Evolutionary conservation across 208 protist genomes (phyloP), one percentile per base, ranked within the genome.

Genomic region (Leishmania martiniquensis): DNA sequence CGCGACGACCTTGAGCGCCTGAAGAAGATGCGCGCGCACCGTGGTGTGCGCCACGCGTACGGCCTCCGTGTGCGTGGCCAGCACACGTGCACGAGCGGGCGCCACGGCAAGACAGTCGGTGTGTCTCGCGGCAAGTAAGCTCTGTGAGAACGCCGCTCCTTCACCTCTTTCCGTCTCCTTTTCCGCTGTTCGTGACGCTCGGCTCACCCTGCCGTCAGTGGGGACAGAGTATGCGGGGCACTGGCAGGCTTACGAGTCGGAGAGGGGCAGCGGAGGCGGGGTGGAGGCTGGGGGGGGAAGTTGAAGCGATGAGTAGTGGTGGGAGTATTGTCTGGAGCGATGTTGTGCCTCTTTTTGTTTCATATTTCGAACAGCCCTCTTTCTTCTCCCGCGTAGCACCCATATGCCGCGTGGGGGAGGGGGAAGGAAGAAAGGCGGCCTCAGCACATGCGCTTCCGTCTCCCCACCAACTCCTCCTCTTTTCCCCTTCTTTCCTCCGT

Each of bases 61-160:
- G 98, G 98, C 78, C 91, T 99, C 72, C 98, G 98, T 81, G 99
- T 99, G 78, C 97, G 99, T 90, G 99, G 99, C 90, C 99, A 99
- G 97, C 99, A 99, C 95, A 99, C 99, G 47, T 99, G 99, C 98
- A 99, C 99, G 60, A 99, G 99, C 72, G 99, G 99, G 80, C 98
- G 99, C 87, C 91, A 93, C 84, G 99, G 99, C 79, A 93, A 91
- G 87, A 97, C 94, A 45, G 88, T 97, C 57, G 94, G 94, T 84
- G 94, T 97, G 10, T 85, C 89, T 80, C 90, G 90, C 74, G 49
- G 66, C 20, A 96, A 96, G 89, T 96, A 93, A 91, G 77, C n/a
- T 42, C 15, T 22, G 34, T 69, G 39, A 1, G 37, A 29, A 15
- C 5, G 10, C 7, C 62, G 7, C 7, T 42, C 62, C 37, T 10